Evolutionary conservation across 805 yeast species (phyloP).

Genomic region (Yarrowia phangngaensis): DNA sequence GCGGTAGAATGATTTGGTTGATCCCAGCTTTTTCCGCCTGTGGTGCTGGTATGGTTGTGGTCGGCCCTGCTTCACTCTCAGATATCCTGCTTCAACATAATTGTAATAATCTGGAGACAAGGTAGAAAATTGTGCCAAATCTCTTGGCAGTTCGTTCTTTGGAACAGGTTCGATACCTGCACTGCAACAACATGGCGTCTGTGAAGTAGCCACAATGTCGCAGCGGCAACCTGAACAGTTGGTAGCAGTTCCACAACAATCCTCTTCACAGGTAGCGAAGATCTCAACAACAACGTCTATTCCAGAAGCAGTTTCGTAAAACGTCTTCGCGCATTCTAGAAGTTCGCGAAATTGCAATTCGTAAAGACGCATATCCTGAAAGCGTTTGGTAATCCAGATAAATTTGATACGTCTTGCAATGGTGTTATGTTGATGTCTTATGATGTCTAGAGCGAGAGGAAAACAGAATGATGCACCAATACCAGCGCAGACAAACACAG

Average conservation of each 20-base stretch:
- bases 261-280: conserved; percentile 23
- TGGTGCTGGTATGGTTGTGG: conserved; percentile 18
- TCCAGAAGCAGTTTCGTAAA: neutral
- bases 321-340: neutral
- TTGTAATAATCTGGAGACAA: conserved; percentile 12
- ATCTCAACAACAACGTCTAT: conserved; percentile 18
- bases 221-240: conserved; percentile 10
- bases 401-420: conserved; percentile 15
- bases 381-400: conserved; percentile 21
- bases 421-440: conserved; percentile 35
- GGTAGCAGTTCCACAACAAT: conserved; percentile 12
- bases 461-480: conserved; percentile 48
- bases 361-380: conserved; percentile 19
- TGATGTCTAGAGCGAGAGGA: conserved; percentile 46
- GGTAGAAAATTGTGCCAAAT: conserved; percentile 8
- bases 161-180: conserved; percentile 13
- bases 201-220: conserved; percentile 12
- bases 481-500: conserved; percentile 45
- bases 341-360: conserved; percentile 1
- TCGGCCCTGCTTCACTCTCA: conserved; percentile 15
- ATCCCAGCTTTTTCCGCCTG: conserved; percentile 12
- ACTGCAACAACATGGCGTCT: conserved; percentile 7
- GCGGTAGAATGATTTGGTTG: conserved; percentile 17
- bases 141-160: conserved; percentile 9
- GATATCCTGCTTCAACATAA: conserved; percentile 11